Evolutionary conservation across 73 alveolate species (phyloP).

Genomic region (Paramecium sexaurelia): DNA sequence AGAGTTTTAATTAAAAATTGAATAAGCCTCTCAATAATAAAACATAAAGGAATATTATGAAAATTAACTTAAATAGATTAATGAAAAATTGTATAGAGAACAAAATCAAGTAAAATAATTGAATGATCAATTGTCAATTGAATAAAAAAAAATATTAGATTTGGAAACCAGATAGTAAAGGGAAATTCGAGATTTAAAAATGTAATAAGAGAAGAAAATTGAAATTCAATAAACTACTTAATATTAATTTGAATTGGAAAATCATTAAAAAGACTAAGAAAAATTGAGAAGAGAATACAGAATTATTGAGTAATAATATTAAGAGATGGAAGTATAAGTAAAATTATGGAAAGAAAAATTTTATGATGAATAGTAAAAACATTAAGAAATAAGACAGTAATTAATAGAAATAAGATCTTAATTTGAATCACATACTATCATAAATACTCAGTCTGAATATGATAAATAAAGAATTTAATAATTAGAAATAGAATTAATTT

Average conservation of each 20-base stretch:
- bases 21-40: not conserved
- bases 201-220: constrained; percentile 4
- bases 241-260: not conserved
- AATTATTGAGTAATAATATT: not conserved
- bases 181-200: not conserved
- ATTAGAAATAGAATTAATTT: not conserved
- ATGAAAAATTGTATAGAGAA: not conserved
- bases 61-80: not conserved
- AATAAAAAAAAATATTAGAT: not conserved
- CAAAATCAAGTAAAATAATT: not conserved
- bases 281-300: not conserved
- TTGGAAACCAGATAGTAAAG: not conserved
- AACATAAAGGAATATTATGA: not conserved
- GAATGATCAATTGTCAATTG: not conserved
- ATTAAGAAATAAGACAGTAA: not conserved
- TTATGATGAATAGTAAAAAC: constrained; percentile 12
- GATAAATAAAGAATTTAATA: not conserved
- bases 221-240: not conserved
- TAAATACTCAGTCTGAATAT: not conserved
- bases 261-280: not conserved
- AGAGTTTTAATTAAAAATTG: not conserved
- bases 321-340: not conserved
- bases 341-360: constrained; percentile 41
- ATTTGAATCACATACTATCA: not conserved
- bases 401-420: not conserved